Conservation (phyloP, 805 yeast species). For the Sugiyamaella marilandica region DNA sequence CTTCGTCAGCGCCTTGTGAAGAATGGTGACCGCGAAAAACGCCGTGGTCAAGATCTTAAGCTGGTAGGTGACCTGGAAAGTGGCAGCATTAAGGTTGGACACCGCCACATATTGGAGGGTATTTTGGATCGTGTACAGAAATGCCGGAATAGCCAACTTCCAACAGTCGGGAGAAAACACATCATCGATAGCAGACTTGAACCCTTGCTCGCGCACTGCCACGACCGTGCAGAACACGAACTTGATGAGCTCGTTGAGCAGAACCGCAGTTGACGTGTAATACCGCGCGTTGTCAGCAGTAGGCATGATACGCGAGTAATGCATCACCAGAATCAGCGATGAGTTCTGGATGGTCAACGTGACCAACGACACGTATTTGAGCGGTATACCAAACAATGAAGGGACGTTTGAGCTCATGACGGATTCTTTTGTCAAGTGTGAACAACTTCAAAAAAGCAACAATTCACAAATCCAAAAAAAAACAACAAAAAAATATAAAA, state of each 20-base stretch:
- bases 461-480: neutral
- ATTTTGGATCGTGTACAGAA: constrained; percentile 38
- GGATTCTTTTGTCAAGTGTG: neutral
- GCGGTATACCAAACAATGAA: constrained; percentile 27
- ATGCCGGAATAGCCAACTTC: constrained; percentile 40
- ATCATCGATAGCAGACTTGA: constrained; percentile 24
- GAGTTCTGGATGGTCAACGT: constrained; percentile 38
- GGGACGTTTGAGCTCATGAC: constrained; percentile 11
- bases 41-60: constrained; percentile 41
- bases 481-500: neutral
- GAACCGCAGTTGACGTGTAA: constrained; percentile 39
- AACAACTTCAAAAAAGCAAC: neutral
- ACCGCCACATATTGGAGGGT: constrained; percentile 40
- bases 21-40: constrained; percentile 37
- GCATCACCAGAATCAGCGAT: constrained; percentile 38
- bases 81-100: constrained; percentile 39
- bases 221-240: constrained; percentile 30
- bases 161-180: constrained; percentile 36
- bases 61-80: constrained; percentile 42
- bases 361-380: constrained; percentile 33
- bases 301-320: constrained; percentile 40
- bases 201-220: constrained; percentile 25
- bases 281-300: constrained; percentile 28
- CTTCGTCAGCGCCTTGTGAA: constrained; percentile 31
- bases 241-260: constrained; percentile 37